A percentile compares a stretch with the other conserved stretches of the same genome.
These are phyloP conservation scores for Salix arbutifolia DNA, from an alignment of 345 rosid species.

Conservation along the genomic window DNA sequence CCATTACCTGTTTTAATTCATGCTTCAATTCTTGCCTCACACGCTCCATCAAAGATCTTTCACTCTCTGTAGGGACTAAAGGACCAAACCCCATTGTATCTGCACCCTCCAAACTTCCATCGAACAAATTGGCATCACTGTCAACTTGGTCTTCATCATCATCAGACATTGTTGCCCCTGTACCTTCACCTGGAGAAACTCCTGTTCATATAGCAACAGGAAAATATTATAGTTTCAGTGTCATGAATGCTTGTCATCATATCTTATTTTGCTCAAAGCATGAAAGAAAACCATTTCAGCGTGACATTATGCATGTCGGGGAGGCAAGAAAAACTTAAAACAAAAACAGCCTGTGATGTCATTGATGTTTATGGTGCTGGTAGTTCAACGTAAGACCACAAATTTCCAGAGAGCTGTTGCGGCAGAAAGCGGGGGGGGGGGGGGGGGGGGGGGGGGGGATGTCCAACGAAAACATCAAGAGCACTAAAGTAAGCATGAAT, in stretches of 20 bases:
- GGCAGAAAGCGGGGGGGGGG: no score
- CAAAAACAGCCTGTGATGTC: neutral
- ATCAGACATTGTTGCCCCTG: conserved; percentile 97
- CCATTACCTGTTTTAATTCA: conserved; percentile 80
- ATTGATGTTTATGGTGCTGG: neutral
- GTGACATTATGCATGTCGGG: neutral
- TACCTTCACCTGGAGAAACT: conserved; percentile 93
- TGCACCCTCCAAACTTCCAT: conserved; percentile 62
- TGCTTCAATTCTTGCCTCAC: conserved; percentile 95
- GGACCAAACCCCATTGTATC: conserved; percentile 94
- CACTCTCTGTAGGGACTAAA: conserved; percentile 89
- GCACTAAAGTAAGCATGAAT: neutral
- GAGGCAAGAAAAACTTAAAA: neutral
- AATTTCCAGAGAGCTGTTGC: no score
- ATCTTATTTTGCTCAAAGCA: neutral
- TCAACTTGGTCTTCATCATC: conserved; percentile 95
- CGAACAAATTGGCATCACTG: conserved; percentile 75
- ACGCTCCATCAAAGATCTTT: conserved; percentile 94
- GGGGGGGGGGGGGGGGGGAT: no score
- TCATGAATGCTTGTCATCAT: neutral
- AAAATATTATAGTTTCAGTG: conserved; percentile 1
- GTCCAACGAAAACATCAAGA: no score
- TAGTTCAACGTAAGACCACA: no score
- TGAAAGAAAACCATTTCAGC: neutral
- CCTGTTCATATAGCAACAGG: conserved; percentile 41